phyloP scores from a whole-genome alignment of 495 filamentous ascomycete species.

The Chaetomium cochliodes region DNA sequence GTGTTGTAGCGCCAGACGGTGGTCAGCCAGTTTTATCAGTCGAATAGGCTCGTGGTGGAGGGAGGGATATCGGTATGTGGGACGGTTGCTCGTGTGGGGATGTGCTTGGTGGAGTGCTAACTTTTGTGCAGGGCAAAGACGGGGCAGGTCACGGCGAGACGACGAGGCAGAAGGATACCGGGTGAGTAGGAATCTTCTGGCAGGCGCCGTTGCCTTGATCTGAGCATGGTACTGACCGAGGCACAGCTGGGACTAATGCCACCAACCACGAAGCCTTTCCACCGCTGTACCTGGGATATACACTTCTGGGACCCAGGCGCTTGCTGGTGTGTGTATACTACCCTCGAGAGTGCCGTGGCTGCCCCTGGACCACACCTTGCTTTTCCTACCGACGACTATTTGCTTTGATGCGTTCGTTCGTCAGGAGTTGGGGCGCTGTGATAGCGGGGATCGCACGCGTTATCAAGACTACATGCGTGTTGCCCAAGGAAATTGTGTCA shows the following conservation, averaged over 20 bases:
- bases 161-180: constrained; percentile 38
- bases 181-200: constrained; percentile 25
- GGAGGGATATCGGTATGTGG: constrained; percentile 61
- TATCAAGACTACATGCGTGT: background rate
- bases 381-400: background rate
- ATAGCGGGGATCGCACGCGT: background rate
- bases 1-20: constrained; percentile 80
- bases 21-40: constrained; percentile 90
- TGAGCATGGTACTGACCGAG: constrained; percentile 5
- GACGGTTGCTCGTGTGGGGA: no score
- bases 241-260: constrained; percentile 29
- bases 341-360: background rate
- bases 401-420: background rate
- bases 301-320: background rate
- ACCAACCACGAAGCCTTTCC: background rate
- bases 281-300: background rate
- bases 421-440: constrained; percentile 11
- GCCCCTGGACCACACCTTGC: background rate
- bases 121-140: constrained; percentile 66
- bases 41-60: constrained; percentile 91
- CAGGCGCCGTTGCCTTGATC: background rate
- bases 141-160: constrained; percentile 59
- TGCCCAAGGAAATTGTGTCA: background rate
- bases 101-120: constrained; percentile 18
- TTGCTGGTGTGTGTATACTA: constrained; percentile 11